Evolutionary conservation across 495 filamentous ascomycete species (phyloP).

Genomic region (Cercophora samala): DNA sequence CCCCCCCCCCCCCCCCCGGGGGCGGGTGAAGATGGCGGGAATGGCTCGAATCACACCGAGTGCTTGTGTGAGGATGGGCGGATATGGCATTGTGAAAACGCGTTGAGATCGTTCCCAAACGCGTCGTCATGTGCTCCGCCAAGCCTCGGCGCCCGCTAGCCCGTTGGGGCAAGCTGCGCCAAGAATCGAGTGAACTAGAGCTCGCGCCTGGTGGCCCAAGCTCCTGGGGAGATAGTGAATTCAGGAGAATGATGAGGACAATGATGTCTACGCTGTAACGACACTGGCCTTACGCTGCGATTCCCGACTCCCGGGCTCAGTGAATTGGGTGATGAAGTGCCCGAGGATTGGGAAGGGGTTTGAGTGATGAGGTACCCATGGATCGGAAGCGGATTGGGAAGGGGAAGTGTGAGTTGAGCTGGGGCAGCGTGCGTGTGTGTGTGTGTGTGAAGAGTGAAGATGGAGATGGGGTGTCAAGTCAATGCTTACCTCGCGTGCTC

Average conservation of each 20-base stretch:
- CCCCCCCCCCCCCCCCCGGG: no score
- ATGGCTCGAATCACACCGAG: conserved; percentile 4
- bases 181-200: neutral
- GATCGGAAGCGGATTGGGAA: no score
- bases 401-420: no score
- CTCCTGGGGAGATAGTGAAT: neutral
- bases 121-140: conserved; percentile 29
- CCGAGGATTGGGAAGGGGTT: no score
- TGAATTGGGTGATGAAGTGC: no score
- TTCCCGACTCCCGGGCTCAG: no score
- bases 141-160: neutral
- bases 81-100: conserved; percentile 5
- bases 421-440: neutral
- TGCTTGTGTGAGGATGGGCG: conserved; percentile 23
- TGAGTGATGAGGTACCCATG: no score
- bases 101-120: conserved; percentile 18
- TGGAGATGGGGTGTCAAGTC: conserved; percentile 6
- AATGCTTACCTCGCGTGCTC: conserved; percentile 5
- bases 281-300: no score
- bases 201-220: neutral
- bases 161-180: neutral
- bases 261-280: neutral
- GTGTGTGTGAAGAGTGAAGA: no score
- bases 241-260: neutral
- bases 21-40: conserved; percentile 2